phyloP scores from a whole-genome alignment of 208 protist species.

The Strigomonas oncopelti region DNA sequence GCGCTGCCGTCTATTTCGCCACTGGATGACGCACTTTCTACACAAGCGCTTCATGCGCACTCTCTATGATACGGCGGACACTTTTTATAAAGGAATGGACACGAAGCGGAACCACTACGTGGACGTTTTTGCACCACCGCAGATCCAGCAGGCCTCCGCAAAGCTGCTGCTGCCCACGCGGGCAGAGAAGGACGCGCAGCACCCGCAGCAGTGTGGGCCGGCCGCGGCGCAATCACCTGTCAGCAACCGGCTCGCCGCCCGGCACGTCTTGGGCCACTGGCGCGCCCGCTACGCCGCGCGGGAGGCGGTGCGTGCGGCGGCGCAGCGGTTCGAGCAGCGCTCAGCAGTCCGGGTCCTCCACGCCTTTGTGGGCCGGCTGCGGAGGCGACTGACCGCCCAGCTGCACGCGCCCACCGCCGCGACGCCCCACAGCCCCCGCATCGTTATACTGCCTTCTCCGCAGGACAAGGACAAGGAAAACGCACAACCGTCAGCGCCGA shows the following conservation, averaged over 20 bases:
- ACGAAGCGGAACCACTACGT: not conserved
- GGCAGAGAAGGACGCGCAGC: too few species aligned
- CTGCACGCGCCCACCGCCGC: too few species aligned
- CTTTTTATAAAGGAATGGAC: not conserved
- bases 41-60: conserved; percentile 14
- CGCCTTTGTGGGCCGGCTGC: not conserved
- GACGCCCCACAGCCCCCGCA: too few species aligned
- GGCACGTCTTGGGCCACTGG: conserved; percentile 1
- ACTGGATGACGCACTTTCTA: conserved; percentile 11
- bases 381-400: not conserved
- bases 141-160: too few species aligned
- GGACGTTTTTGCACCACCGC: not conserved
- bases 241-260: not conserved
- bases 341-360: not conserved
- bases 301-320: not conserved
- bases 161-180: too few species aligned
- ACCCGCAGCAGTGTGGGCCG: too few species aligned
- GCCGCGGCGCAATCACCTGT: too few species aligned
- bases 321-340: not conserved
- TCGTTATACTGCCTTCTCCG: too few species aligned
- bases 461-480: too few species aligned
- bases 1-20: conserved; percentile 11
- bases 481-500: too few species aligned
- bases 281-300: not conserved
- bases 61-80: conserved; percentile 4